phyloP scores from a whole-genome alignment of 345 rosid species.

The Syzygium aqueum region DNA sequence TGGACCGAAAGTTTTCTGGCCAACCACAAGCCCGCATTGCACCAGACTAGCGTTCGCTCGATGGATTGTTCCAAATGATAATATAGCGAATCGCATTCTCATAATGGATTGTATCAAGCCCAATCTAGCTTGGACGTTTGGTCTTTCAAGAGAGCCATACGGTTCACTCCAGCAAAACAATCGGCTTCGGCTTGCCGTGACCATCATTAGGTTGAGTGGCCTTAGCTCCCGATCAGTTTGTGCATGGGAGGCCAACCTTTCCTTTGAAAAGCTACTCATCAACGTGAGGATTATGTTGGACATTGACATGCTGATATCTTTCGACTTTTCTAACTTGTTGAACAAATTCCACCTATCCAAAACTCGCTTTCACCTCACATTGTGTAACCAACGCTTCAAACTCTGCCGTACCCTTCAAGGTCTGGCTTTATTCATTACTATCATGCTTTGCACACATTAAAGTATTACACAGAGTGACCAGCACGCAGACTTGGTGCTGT shows the following conservation, averaged over 20 bases:
- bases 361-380: not conserved
- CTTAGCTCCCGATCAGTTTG: not conserved
- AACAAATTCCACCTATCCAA: not conserved
- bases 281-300: not conserved
- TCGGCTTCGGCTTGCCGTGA: not conserved
- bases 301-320: not conserved
- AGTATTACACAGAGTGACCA: not conserved
- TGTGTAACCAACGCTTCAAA: not conserved
- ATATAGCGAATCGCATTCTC: rapidly evolving
- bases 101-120: not conserved
- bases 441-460: not conserved
- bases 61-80: not conserved
- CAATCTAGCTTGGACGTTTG: not conserved
- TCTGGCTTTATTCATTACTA: not conserved
- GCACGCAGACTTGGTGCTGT: not conserved
- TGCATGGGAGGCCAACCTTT: rapidly evolving
- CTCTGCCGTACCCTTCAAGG: not conserved
- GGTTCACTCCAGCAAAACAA: not conserved
- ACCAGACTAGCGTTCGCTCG: not conserved
- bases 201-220: not conserved
- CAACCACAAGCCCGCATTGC: not conserved
- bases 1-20: not conserved
- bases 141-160: not conserved
- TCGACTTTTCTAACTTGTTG: not conserved
- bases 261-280: not conserved